A percentile compares a stretch with the other conserved stretches of the same genome.
Conservation (phyloP, 148 eudicot species). For the Nepenthes gracilis region DNA sequence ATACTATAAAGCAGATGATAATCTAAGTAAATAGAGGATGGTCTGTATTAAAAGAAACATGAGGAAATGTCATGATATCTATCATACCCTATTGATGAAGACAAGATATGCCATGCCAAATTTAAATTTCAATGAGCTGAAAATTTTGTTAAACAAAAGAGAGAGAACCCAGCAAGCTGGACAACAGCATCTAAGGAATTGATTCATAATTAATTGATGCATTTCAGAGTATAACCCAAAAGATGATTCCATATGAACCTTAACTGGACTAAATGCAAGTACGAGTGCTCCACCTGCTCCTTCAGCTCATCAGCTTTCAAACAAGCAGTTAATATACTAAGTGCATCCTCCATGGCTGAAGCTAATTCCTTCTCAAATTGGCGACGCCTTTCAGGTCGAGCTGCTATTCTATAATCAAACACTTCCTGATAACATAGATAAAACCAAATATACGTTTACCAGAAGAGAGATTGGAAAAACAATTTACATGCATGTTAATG, state of each 20-base stretch:
- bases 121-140: too few species aligned
- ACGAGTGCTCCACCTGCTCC: conserved; percentile 60
- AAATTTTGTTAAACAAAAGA: too few species aligned
- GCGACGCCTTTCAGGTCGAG: conserved; percentile 94
- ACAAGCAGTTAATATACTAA: conserved; percentile 75
- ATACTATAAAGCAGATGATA: too few species aligned
- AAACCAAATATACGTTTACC: conserved; percentile 3
- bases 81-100: too few species aligned
- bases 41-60: too few species aligned
- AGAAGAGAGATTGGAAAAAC: not conserved
- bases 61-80: too few species aligned
- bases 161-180: too few species aligned
- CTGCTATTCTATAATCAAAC: conserved; percentile 86
- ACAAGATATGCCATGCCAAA: too few species aligned
- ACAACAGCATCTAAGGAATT: too few species aligned
- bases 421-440: conserved; percentile 50
- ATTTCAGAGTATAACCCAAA: too few species aligned
- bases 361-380: conserved; percentile 84
- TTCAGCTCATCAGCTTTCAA: conserved; percentile 62
- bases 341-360: conserved; percentile 69
- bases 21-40: too few species aligned
- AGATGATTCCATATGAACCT: not conserved
- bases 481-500: not conserved
- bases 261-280: conserved; percentile 3
- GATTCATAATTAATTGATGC: too few species aligned